Base-by-base conservation (phyloP, 306 rosid species). In the Acacia melanoxylon region DNA sequence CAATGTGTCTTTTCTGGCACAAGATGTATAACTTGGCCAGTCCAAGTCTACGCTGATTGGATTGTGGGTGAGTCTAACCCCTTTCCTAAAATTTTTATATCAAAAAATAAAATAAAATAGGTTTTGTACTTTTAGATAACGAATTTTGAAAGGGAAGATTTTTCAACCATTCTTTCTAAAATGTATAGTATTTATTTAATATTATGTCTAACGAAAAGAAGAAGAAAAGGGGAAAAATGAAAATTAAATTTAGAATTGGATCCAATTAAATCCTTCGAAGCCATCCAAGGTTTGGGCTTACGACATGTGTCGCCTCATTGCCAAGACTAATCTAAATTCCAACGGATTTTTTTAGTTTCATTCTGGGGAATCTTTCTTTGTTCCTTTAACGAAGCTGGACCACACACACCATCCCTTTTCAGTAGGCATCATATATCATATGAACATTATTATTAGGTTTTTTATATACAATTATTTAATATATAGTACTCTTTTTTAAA, bases 371-470 rank as follows among this genome's bases (percentile, higher is more conserved):
- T 6, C 49, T 85, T 80, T 0, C 8, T 1, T 40, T 90, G 82
- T 19, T 78, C 35, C 73, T 75, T 54, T 83, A 83, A 73, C 4
- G 91, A 86, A 33, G 90, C 91, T 4, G 27, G 37, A 15, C 83
- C 67, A 49, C 94, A 90, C 20, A 90, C 40, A 89, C 20, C 8
- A 3, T 25, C 10, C 35, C 5, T 40, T 27, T 62, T 27, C 19
- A 25, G 1, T 25, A 10, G 15, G 7, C 33, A 24, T 2, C 17
- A 13, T 46, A 46, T 46, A 46, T 46, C 52, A 11, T 12, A 61
- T 61, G 17, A 61, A 9, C 15, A 15, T n/a, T 22, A 20, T 54
- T 19, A 1, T 51, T 17, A 0, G 4, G 14, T 15, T 46, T 13
- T 49, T 49, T 49, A 13, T 49, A 4, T 49, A 49, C 16, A 49